A percentile compares a stretch with the other conserved stretches of the same genome.
These are phyloP conservation scores for Linnemannia exigua DNA, from an alignment of 192 early-diverging fungal species.

Conservation along the genomic window DNA sequence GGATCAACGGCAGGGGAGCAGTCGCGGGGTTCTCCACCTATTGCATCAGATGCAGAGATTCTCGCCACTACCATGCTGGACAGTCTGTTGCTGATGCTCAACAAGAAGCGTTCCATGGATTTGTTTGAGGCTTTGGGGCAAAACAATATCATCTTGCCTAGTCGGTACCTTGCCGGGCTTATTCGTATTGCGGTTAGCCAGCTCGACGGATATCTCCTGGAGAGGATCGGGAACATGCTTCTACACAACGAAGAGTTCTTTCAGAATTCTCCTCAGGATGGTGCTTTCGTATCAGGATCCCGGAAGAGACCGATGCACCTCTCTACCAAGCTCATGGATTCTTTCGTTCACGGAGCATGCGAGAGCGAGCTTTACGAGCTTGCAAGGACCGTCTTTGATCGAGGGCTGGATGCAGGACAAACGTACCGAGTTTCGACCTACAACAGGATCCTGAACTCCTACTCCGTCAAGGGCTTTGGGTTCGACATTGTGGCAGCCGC, in stretches of 20 bases:
- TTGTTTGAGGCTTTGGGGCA: conserved; percentile 15
- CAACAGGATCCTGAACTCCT: conserved; percentile 37
- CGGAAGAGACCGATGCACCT: conserved; percentile 19
- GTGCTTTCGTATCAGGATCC: background rate
- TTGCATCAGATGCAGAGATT: conserved; percentile 15
- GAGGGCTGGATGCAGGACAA: conserved; percentile 23
- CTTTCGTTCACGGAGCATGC: conserved; percentile 37
- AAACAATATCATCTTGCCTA: conserved; percentile 1
- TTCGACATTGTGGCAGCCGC: conserved; percentile 44
- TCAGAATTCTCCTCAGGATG: background rate
- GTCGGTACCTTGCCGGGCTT: conserved; percentile 11
- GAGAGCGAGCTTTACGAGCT: conserved; percentile 34
- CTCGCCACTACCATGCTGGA: conserved; percentile 26
- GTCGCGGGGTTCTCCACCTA: background rate
- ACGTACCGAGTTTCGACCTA: conserved; percentile 29
- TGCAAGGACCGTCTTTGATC: conserved; percentile 41
- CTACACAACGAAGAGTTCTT: conserved; percentile 16
- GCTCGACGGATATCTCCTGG: conserved; percentile 18
- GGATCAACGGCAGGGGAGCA: background rate
- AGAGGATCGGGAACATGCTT: conserved; percentile 38
- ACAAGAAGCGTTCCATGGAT: conserved; percentile 11
- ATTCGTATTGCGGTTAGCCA: conserved; percentile 17
- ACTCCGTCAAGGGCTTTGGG: conserved; percentile 49
- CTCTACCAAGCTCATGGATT: conserved; percentile 32
- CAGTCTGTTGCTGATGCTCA: conserved; percentile 3